Evolutionary conservation across 768 basidiomycete genomes (phyloP).

Genomic region (Leccinum imitatum): DNA sequence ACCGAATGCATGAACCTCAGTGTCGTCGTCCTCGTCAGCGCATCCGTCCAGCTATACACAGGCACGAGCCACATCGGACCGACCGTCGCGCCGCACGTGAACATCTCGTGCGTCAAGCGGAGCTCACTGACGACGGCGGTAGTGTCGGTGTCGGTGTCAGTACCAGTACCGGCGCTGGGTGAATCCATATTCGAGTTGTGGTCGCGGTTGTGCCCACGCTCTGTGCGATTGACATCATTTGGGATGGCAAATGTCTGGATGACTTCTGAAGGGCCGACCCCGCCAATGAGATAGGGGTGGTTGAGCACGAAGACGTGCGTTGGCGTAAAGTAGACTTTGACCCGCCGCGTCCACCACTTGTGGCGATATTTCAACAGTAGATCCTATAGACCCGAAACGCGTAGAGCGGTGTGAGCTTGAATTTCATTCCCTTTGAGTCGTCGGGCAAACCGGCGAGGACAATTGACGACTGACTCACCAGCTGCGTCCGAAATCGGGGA

Average conservation of each 20-base stretch:
- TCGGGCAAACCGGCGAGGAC: no score
- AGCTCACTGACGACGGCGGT: slow-evolving; percentile 10
- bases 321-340: slow-evolving; percentile 12
- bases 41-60: slow-evolving; percentile 13
- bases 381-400: slow-evolving; percentile 7
- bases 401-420: no score
- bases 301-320: slow-evolving; percentile 18
- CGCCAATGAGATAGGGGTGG: slow-evolving; percentile 9
- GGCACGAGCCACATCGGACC: slow-evolving; percentile 8
- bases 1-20: slow-evolving; percentile 22
- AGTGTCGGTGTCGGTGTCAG: background rate
- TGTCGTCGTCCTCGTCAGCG: slow-evolving; percentile 7
- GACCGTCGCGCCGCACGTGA: background rate
- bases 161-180: no score
- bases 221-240: no score
- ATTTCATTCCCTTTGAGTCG: no score
- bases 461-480: slow-evolving; percentile 1
- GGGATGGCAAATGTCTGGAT: slow-evolving; percentile 22
- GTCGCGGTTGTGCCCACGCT: no score
- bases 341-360: slow-evolving; percentile 15
- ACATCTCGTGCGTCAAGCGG: slow-evolving; percentile 19
- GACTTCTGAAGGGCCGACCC: slow-evolving; percentile 6
- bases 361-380: slow-evolving; percentile 4
- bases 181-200: no score
- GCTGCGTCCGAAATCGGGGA: slow-evolving; percentile 10